Evolutionary conservation across 2,329 filamentous ascomycete species (phyloP).

Genomic region (Fusarium cyanostomum): DNA sequence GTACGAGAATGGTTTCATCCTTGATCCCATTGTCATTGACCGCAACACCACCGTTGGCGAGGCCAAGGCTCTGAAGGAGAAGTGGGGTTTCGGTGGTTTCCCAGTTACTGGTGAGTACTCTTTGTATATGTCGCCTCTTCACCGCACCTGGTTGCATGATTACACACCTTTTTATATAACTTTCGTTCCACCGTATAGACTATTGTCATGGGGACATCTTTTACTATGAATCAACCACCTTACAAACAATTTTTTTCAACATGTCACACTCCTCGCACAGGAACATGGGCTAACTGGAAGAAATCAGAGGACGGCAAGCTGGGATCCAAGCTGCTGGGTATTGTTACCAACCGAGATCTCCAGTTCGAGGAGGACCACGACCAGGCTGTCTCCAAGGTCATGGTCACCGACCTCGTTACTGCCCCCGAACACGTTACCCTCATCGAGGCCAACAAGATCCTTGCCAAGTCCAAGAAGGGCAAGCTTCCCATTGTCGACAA

Average conservation of each 20-base stretch:
- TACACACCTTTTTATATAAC: slow-evolving; percentile 88
- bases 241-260: slow-evolving; percentile 24
- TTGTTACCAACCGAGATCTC: slow-evolving; percentile 97
- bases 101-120: slow-evolving; percentile 90
- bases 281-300: slow-evolving; percentile 36
- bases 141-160: slow-evolving; percentile 68
- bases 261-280: slow-evolving; percentile 16
- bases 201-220: slow-evolving; percentile 78
- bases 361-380: slow-evolving; percentile 87
- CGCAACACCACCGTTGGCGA: slow-evolving; percentile 89
- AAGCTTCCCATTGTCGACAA: slow-evolving; percentile 93
- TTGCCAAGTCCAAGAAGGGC: slow-evolving; percentile 97
- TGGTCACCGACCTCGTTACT: slow-evolving; percentile 95
- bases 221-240: slow-evolving; percentile 47
- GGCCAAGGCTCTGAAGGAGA: slow-evolving; percentile 91
- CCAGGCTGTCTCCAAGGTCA: slow-evolving; percentile 84
- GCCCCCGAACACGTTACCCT: slow-evolving; percentile 85
- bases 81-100: slow-evolving; percentile 98
- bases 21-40: slow-evolving; percentile 92
- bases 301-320: slow-evolving; percentile 87
- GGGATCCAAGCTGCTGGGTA: slow-evolving; percentile 94
- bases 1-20: slow-evolving; percentile 99
- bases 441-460: slow-evolving; percentile 88
- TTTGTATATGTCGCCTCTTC: slow-evolving; percentile 22
- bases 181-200: slow-evolving; percentile 99